These are phyloP conservation scores for Dactylellina drechsleri DNA, from an alignment of 2,329 filamentous ascomycete genomes.

Conservation along the genomic window DNA sequence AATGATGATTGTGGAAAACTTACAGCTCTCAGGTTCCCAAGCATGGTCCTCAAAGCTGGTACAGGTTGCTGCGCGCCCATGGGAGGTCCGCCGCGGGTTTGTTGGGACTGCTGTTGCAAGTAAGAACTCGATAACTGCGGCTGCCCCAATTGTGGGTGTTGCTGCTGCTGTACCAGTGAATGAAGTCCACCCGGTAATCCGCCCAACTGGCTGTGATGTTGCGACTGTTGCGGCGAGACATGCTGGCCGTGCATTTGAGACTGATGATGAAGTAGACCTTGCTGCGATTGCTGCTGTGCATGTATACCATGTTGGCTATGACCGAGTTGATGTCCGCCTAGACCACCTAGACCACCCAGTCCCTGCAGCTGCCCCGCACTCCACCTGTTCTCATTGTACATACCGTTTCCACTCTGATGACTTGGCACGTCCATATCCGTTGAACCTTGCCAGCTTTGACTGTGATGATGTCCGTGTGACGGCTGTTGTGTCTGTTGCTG, in stretches of 20 bases:
- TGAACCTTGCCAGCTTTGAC: constrained; percentile 51
- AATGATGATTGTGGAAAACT: constrained; percentile 1
- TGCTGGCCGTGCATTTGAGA: constrained; percentile 49
- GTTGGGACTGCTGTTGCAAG: constrained; percentile 44
- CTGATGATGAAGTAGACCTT: constrained; percentile 34
- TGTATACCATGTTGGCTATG: constrained; percentile 45
- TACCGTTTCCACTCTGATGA: constrained; percentile 38
- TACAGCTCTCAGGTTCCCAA: constrained; percentile 56
- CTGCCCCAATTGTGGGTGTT: constrained; percentile 12
- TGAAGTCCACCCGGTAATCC: constrained; percentile 35
- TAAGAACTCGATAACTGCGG: constrained; percentile 29
- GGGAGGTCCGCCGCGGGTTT: constrained; percentile 18
- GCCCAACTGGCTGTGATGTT: constrained; percentile 47
- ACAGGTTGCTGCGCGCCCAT: constrained; percentile 29
- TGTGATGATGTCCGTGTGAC: constrained; percentile 44
- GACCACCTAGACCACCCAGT: constrained; percentile 30
- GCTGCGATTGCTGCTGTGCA: constrained; percentile 21
- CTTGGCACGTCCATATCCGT: constrained; percentile 34
- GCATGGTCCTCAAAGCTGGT: constrained; percentile 53
- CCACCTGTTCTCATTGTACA: constrained; percentile 53
- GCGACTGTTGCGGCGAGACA: constrained; percentile 42
- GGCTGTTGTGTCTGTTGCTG: constrained; percentile 35
- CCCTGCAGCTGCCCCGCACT: constrained; percentile 35
- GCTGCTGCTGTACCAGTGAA: constrained; percentile 45
- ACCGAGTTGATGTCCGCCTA: constrained; percentile 41